These are phyloP conservation scores for Diddensiella caesifluorescens DNA, from an alignment of 805 yeast genomes.

Conservation along the genomic window DNA sequence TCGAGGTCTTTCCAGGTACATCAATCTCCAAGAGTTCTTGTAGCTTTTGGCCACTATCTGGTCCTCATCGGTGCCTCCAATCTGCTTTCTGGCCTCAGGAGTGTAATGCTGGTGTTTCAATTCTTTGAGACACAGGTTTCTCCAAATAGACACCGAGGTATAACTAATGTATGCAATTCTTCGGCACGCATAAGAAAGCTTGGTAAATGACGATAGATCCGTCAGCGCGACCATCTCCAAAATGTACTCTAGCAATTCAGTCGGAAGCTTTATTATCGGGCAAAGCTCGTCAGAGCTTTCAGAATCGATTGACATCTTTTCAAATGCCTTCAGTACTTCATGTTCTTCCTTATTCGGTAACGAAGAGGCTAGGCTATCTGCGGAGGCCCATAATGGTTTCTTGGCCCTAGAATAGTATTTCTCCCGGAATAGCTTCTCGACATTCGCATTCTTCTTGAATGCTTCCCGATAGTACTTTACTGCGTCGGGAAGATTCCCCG, in stretches of 20 bases:
- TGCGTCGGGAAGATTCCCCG: slow-evolving; percentile 80
- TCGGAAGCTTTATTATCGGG: slow-evolving; percentile 23
- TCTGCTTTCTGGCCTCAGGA: slow-evolving; percentile 15
- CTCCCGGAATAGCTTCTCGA: slow-evolving; percentile 64
- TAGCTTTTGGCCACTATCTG: slow-evolving; percentile 3
- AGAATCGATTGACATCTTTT: slow-evolving; percentile 10
- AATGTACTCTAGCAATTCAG: slow-evolving; percentile 26
- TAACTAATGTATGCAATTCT: slow-evolving; percentile 25
- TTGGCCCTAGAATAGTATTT: slow-evolving; percentile 25
- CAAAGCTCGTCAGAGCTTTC: slow-evolving; percentile 12
- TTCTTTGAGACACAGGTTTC: slow-evolving; percentile 23
- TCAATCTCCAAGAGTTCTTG: slow-evolving; percentile 36
- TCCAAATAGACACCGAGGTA: slow-evolving; percentile 24
- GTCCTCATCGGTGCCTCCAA: slow-evolving; percentile 11
- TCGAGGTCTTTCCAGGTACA: slow-evolving; percentile 66
- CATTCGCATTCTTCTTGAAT: slow-evolving; percentile 49
- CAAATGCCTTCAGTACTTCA: not conserved
- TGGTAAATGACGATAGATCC: slow-evolving; percentile 26
- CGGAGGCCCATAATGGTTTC: slow-evolving; percentile 15
- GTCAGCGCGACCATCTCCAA: slow-evolving; percentile 24
- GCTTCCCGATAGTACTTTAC: slow-evolving; percentile 68
- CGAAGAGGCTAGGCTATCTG: slow-evolving; percentile 12
- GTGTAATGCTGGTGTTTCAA: slow-evolving; percentile 24
- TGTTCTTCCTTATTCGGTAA: slow-evolving; percentile 9
- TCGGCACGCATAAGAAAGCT: slow-evolving; percentile 23